phyloP scores from a whole-genome alignment of 768 basidiomycete species.

The Leccinum arenicola region DNA sequence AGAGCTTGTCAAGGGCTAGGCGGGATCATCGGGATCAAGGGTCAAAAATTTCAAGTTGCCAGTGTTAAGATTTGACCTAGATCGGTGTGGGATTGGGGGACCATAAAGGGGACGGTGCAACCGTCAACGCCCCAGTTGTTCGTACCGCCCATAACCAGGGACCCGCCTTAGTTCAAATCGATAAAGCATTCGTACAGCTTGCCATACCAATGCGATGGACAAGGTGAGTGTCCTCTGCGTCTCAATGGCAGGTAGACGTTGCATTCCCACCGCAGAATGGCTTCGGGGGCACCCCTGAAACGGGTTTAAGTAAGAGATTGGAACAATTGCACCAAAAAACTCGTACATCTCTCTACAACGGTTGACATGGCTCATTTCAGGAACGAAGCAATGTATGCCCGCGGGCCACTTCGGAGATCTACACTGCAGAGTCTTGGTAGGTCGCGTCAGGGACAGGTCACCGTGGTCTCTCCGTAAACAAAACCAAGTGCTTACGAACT shows the following conservation, averaged over 20 bases:
- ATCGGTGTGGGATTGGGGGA: not conserved
- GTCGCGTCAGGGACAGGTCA: not conserved
- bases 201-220: not conserved
- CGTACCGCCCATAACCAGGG: not conserved
- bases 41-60: not conserved
- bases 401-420: not conserved
- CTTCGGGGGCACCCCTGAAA: not conserved
- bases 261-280: not conserved
- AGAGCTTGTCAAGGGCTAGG: not conserved
- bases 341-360: not conserved
- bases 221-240: not conserved
- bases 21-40: not conserved
- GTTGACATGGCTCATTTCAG: not conserved
- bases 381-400: not conserved
- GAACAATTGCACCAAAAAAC: not conserved
- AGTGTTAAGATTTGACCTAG: not conserved
- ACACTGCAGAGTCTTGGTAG: not conserved
- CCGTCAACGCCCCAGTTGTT: not conserved
- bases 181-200: not conserved
- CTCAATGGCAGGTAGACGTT: not conserved
- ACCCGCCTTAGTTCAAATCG: not conserved
- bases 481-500: not conserved
- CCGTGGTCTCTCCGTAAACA: not conserved
- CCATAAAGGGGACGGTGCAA: not conserved
- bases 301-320: not conserved